Percentiles rank a stretch among this genome's conserved stretches.
Conservation (phyloP, 345 rosid genomes). For the Aquilaria sinensis region DNA sequence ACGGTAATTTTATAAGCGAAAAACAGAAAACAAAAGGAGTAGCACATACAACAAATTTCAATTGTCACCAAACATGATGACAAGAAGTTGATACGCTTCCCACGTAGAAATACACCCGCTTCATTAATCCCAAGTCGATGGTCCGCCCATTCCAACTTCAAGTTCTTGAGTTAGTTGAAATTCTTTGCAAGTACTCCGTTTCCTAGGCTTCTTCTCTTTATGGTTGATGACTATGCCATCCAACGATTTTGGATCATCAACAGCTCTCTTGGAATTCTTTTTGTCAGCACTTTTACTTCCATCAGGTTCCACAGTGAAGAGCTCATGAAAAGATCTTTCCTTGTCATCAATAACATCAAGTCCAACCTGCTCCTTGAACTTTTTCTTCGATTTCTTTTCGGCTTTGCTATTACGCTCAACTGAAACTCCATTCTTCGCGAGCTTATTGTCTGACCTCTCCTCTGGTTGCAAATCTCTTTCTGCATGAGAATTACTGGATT, state of each 20-base stretch:
- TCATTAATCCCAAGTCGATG: conserved; percentile 53
- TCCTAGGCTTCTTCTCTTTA: conserved; percentile 42
- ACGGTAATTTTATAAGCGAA: no score
- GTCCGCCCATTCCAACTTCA: conserved; percentile 82
- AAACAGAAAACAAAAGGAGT: no score
- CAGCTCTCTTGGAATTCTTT: conserved; percentile 12
- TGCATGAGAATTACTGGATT: background rate
- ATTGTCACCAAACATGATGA: no score
- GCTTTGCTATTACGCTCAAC: background rate
- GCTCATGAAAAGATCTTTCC: conserved; percentile 57
- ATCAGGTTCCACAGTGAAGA: conserved; percentile 24
- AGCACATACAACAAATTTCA: no score
- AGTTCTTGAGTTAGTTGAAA: conserved; percentile 22
- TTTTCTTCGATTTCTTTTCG: conserved; percentile 27
- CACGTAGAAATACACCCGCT: no score
- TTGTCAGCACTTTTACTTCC: conserved; percentile 18
- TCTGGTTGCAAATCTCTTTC: conserved; percentile 19
- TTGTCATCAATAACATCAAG: conserved; percentile 54
- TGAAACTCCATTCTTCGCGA: conserved; percentile 12
- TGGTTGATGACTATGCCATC: conserved; percentile 24
- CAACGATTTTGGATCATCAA: conserved; percentile 16
- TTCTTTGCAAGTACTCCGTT: conserved; percentile 17
- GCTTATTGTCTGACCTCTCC: conserved; percentile 20
- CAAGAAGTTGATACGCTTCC: no score
- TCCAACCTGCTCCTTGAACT: conserved; percentile 25